A percentile compares a stretch with the other conserved stretches of the same genome.
phyloP scores from a whole-genome alignment of 352 stramenopile genomes.

The Phytophthora tentaculata region DNA sequence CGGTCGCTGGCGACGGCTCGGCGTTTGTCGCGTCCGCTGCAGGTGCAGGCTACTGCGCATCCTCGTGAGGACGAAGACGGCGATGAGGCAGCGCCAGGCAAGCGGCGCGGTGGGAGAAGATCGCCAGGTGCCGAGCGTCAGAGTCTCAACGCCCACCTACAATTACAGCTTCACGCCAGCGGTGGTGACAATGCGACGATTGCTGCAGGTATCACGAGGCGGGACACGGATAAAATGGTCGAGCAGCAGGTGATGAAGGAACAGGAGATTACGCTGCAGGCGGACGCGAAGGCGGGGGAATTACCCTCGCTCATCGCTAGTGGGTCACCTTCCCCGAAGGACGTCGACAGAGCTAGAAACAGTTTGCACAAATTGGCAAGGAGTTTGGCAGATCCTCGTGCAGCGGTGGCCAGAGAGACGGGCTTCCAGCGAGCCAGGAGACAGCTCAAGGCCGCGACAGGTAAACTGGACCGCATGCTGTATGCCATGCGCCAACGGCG shows the following conservation, averaged over 20 bases:
- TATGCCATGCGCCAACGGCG: conserved; percentile 36
- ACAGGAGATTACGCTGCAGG: conserved; percentile 8
- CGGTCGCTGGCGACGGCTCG: conserved; percentile 26
- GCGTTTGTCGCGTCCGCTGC: conserved; percentile 25
- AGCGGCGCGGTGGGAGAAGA: conserved; percentile 1
- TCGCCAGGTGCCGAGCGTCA: background rate
- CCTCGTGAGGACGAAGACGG: conserved; percentile 1
- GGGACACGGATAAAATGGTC: background rate
- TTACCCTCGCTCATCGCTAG: conserved; percentile 25
- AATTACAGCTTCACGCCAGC: conserved; percentile 6
- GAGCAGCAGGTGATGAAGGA: background rate
- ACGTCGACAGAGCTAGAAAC: conserved; percentile 23
- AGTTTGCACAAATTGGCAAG: conserved; percentile 32
- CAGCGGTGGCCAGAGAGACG: conserved; percentile 29
- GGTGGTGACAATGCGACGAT: background rate
- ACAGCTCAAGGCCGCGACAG: conserved; percentile 57
- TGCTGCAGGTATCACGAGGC: conserved; percentile 6
- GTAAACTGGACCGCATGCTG: conserved; percentile 57
- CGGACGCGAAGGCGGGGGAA: conserved; percentile 1
- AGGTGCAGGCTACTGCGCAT: conserved; percentile 23
- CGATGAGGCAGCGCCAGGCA: background rate
- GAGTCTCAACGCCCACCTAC: conserved; percentile 19
- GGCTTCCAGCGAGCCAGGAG: conserved; percentile 43
- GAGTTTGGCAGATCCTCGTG: conserved; percentile 28
- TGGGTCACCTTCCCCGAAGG: background rate